Evolutionary conservation across 768 basidiomycete genomes (phyloP).

Genomic region (Boletus speciosus): DNA sequence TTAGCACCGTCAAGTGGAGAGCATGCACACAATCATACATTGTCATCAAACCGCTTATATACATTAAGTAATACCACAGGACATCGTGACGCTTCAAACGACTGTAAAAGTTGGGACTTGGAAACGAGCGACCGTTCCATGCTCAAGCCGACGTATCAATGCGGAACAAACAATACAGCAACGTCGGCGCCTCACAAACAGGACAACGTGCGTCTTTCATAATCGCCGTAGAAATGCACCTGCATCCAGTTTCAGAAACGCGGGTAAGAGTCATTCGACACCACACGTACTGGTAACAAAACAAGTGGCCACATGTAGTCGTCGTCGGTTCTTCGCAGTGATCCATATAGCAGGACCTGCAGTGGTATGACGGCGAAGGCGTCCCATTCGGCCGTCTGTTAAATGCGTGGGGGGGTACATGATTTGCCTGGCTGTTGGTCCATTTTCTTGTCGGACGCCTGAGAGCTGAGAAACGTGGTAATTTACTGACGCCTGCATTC

Average conservation of each 20-base stretch:
- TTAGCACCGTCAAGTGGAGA: neutral
- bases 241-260: constrained; percentile 21
- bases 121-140: neutral
- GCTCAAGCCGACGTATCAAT: constrained; percentile 38
- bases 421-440: constrained; percentile 11
- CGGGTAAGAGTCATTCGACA: neutral
- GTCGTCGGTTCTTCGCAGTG: constrained; percentile 54
- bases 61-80: neutral
- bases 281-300: constrained; percentile 45
- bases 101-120: neutral
- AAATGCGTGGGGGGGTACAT: neutral
- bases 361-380: constrained; percentile 35
- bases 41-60: constrained; percentile 3
- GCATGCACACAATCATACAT: neutral
- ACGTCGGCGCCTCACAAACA: constrained; percentile 47
- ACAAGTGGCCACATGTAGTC: constrained; percentile 63
- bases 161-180: constrained; percentile 55
- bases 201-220: constrained; percentile 49
- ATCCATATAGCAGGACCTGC: constrained; percentile 47
- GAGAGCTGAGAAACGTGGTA: constrained; percentile 31
- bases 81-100: neutral
- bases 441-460: constrained; percentile 19
- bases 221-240: constrained; percentile 52
- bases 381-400: constrained; percentile 10
- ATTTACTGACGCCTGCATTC: constrained; percentile 25